Evolutionary conservation across 2,329 filamentous ascomycete species (phyloP).

Genomic region (Calonectria montana): DNA sequence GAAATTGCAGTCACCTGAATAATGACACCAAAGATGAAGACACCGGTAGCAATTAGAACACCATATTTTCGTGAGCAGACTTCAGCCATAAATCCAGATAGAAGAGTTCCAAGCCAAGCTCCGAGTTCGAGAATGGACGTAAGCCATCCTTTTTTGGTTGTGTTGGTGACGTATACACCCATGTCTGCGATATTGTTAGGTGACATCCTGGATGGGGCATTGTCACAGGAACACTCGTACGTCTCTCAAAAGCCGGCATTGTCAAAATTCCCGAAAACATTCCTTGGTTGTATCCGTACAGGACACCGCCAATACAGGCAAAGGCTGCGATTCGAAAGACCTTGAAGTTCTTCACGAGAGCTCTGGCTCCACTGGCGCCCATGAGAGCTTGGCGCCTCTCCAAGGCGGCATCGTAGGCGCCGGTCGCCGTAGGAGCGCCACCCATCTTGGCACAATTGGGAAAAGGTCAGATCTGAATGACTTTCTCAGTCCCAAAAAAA

Average conservation of each 20-base stretch:
- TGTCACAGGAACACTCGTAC: conserved; percentile 48
- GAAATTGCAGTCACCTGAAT: conserved; percentile 72
- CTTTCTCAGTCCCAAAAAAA: background rate
- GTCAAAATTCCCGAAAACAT: conserved; percentile 68
- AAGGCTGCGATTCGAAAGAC: conserved; percentile 72
- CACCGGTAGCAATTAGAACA: conserved; percentile 71
- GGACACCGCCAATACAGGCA: conserved; percentile 70
- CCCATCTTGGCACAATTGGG: conserved; percentile 6
- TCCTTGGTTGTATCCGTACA: conserved; percentile 81
- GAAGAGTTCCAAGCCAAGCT: conserved; percentile 79
- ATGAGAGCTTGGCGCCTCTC: conserved; percentile 64
- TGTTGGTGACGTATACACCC: conserved; percentile 63
- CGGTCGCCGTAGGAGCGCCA: conserved; percentile 1
- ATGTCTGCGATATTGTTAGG: conserved; percentile 56
- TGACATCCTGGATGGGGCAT: background rate
- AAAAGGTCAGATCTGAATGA: background rate
- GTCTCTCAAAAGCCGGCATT: conserved; percentile 65
- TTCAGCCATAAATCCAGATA: conserved; percentile 79
- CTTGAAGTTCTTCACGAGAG: conserved; percentile 69
- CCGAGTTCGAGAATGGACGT: conserved; percentile 80
- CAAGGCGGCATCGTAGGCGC: conserved; percentile 62
- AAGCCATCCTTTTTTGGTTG: conserved; percentile 69
- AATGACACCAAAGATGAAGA: conserved; percentile 78
- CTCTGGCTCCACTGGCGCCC: conserved; percentile 62
- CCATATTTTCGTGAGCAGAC: conserved; percentile 75